phyloP scores from a whole-genome alignment of 306 rosid genomes.

The Ammopiptanthus mongolicus region DNA sequence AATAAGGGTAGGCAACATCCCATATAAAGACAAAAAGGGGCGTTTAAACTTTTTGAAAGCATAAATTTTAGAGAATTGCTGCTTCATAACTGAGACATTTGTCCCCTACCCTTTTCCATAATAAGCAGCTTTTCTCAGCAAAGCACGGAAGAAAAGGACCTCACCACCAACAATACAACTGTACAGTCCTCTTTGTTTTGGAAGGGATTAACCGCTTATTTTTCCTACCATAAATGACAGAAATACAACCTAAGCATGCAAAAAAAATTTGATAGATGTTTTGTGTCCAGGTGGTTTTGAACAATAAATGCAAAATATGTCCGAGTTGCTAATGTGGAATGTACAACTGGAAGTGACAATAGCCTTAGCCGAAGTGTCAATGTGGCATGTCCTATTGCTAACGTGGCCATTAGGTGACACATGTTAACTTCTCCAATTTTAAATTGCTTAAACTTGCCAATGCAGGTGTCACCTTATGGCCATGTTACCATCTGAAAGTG shows the following conservation, averaged over 20 bases:
- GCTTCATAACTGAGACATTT: background rate
- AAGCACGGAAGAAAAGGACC: background rate
- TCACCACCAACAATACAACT: background rate
- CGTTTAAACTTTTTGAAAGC: background rate
- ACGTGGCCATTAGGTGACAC: too few species aligned
- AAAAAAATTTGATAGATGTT: background rate
- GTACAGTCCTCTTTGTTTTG: background rate
- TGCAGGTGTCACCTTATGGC: too few species aligned
- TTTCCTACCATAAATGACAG: background rate
- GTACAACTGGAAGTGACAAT: too few species aligned
- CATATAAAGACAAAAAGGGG: background rate
- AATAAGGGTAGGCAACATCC: background rate
- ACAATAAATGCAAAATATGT: background rate
- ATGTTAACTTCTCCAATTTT: too few species aligned
- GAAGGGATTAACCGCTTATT: background rate
- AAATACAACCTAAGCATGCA: background rate
- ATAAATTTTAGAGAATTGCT: background rate
- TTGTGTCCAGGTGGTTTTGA: background rate
- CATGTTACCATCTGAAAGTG: too few species aligned
- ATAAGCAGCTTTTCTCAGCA: slow-evolving; percentile 2
- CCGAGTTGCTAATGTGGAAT: background rate
- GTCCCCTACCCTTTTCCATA: background rate
- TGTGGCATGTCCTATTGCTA: too few species aligned
- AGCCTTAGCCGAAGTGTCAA: too few species aligned
- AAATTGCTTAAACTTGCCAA: too few species aligned